Evolutionary conservation across 306 rosid species (phyloP).

Genomic region (Rosa chinensis): DNA sequence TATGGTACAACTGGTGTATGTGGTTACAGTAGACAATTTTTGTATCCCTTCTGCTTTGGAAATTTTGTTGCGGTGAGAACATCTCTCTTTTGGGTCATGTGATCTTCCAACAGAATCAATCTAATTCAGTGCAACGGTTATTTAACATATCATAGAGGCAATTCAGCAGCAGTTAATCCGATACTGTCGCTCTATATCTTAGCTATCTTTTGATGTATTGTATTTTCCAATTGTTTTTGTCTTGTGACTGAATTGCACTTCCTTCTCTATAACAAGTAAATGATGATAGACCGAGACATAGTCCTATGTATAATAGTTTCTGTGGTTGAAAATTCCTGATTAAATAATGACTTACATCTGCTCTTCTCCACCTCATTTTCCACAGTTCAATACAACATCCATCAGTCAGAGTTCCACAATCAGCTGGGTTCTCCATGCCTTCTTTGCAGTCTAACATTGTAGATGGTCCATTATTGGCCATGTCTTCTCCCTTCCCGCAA

Average conservation of each 20-base stretch:
- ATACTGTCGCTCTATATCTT: background rate
- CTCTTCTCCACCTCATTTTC: background rate
- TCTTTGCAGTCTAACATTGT: slow-evolving; percentile 77
- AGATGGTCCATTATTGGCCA: slow-evolving; percentile 56
- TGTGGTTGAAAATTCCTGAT: background rate
- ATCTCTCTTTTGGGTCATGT: background rate
- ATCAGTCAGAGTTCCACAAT: slow-evolving; percentile 56
- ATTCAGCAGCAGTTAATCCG: background rate
- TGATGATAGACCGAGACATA: background rate
- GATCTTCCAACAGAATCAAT: background rate
- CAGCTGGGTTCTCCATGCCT: slow-evolving; percentile 66
- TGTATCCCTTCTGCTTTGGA: background rate
- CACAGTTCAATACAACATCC: slow-evolving; percentile 70
- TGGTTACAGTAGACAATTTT: background rate
- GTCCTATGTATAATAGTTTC: background rate
- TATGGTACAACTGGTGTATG: background rate
- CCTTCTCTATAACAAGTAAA: background rate
- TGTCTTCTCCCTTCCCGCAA: slow-evolving; percentile 62
- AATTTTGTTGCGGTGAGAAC: background rate
- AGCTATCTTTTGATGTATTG: background rate
- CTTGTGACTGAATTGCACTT: background rate
- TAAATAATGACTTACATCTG: slow-evolving; percentile 9
- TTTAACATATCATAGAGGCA: background rate
- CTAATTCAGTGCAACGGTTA: background rate
- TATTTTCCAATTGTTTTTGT: background rate